Percentiles rank a stretch among this genome's conserved stretches.
phyloP scores from a whole-genome alignment of 768 basidiomycete species.

The Epithele typhae region DNA sequence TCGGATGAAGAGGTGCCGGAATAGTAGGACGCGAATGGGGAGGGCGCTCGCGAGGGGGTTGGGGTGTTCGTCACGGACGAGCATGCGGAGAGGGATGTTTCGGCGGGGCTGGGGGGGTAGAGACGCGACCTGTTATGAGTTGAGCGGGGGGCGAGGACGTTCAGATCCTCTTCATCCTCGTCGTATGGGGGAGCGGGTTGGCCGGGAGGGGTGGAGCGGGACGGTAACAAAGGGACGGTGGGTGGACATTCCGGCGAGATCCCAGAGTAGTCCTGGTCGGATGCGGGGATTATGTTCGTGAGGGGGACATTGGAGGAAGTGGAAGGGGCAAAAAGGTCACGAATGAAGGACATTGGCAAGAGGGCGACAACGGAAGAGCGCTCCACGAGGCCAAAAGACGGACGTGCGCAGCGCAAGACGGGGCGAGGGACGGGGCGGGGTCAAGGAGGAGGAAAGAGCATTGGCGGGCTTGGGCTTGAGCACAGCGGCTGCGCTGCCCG shows the following conservation, averaged over 20 bases:
- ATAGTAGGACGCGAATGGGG: constrained; percentile 54
- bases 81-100: constrained; percentile 20
- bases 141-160: constrained; percentile 11
- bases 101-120: constrained; percentile 21
- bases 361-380: constrained; percentile 2
- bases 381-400: background rate
- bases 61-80: constrained; percentile 41
- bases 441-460: background rate
- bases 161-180: constrained; percentile 19
- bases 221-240: too few relatives aligned
- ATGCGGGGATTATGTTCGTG: constrained; percentile 3
- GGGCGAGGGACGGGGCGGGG: background rate
- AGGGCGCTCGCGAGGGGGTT: constrained; percentile 56
- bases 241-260: constrained; percentile 1
- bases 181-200: constrained; percentile 19
- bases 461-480: too few relatives aligned
- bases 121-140: constrained; percentile 35
- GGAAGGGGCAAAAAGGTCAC: constrained; percentile 8
- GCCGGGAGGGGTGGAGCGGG: constrained; percentile 15
- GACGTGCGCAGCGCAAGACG: background rate
- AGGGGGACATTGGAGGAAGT: constrained; percentile 13
- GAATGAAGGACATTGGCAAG: constrained; percentile 21
- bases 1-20: constrained; percentile 47
- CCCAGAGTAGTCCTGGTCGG: constrained; percentile 7
- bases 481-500: too few relatives aligned